Conservation (phyloP, 1,139 yeast genomes). For the Magnusiomyces sp. region DNA sequence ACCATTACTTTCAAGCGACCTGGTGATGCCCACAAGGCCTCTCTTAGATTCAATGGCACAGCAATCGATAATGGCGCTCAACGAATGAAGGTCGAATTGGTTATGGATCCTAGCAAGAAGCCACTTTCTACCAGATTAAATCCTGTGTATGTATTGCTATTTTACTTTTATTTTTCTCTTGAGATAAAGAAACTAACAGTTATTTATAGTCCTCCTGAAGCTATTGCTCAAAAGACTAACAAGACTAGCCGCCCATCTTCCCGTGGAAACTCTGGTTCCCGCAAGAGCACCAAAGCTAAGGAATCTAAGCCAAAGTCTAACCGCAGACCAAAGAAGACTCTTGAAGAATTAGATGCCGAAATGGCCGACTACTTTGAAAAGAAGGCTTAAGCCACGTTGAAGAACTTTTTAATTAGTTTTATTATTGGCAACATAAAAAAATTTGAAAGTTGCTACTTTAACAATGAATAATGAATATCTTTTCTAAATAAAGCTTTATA, state of each 20-base stretch:
- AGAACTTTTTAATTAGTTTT: no score
- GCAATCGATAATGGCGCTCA: constrained; percentile 84
- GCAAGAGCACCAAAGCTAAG: constrained; percentile 20
- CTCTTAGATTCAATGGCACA: constrained; percentile 80
- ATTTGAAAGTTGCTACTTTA: no score
- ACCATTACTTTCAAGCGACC: constrained; percentile 66
- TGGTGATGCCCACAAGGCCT: constrained; percentile 67
- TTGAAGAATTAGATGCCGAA: constrained; percentile 89
- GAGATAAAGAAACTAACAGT: background rate
- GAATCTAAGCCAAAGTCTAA: constrained; percentile 25
- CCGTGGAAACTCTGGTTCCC: constrained; percentile 15
- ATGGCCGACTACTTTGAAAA: constrained; percentile 71
- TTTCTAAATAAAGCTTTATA: background rate
- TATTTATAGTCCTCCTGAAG: constrained; percentile 11
- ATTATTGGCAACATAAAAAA: background rate
- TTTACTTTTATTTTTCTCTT: background rate
- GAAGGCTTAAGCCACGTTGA: constrained; percentile 10
- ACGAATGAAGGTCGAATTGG: constrained; percentile 72
- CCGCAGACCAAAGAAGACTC: constrained; percentile 58
- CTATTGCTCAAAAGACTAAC: constrained; percentile 24
- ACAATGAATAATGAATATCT: no score
- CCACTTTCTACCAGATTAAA: constrained; percentile 67
- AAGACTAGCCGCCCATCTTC: constrained; percentile 19
- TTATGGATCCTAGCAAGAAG: constrained; percentile 75
- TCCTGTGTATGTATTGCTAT: constrained; percentile 37